Conservation (phyloP, 2,329 filamentous ascomycete species). For the Ophiocordyceps polyrhachis-furcata region DNA sequence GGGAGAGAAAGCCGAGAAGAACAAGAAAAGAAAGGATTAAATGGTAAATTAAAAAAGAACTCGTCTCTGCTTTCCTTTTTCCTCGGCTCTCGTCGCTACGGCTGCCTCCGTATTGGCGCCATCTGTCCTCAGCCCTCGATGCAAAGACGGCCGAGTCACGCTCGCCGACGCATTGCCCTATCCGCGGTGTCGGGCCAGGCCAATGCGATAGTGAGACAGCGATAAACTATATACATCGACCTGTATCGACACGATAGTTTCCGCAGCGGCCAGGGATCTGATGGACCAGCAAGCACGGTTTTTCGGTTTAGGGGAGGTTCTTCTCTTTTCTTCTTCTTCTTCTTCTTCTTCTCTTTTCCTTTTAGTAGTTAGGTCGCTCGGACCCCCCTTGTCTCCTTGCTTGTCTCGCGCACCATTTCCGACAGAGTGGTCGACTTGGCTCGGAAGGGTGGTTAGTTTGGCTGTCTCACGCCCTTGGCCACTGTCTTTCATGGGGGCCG, state of each 20-base stretch:
- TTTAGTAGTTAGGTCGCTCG: background rate
- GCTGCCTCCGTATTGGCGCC: too few species aligned
- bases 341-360: background rate
- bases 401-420: background rate
- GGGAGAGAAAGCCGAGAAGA: too few species aligned
- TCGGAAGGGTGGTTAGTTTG: background rate
- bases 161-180: background rate
- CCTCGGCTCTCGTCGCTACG: too few species aligned
- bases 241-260: background rate
- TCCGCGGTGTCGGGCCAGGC: background rate
- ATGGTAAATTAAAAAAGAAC: too few species aligned
- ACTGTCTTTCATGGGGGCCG: background rate
- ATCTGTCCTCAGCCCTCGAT: too few species aligned
- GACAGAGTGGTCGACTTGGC: background rate
- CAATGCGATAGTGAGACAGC: background rate
- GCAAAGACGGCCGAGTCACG: too few species aligned
- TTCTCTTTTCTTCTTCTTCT: background rate
- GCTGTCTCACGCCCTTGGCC: background rate
- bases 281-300: background rate
- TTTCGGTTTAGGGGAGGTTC: too few species aligned
- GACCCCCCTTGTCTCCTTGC: background rate
- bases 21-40: too few species aligned
- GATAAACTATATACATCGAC: background rate
- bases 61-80: too few species aligned
- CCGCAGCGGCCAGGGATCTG: background rate